phyloP scores from a whole-genome alignment of 2,329 filamentous ascomycete species.

The Fusarium circinatum region DNA sequence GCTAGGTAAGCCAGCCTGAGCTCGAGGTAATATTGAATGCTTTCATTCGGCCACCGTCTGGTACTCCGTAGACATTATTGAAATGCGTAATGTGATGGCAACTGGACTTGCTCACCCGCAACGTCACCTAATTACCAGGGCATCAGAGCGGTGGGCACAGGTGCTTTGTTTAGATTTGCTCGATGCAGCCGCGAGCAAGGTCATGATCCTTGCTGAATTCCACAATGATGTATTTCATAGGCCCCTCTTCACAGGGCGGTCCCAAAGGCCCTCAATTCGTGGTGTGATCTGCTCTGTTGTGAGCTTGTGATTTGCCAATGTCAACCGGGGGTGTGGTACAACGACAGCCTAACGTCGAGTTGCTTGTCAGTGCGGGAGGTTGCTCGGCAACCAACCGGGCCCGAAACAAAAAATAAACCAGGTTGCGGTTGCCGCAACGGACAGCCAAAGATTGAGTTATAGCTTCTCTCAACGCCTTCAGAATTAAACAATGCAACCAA shows the following conservation, averaged over 20 bases:
- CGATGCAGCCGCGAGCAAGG: constrained; percentile 29
- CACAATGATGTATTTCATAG: constrained; percentile 37
- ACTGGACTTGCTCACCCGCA: constrained; percentile 12
- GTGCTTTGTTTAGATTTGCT: constrained; percentile 7
- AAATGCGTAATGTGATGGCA: constrained; percentile 13
- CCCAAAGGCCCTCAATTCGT: constrained; percentile 29
- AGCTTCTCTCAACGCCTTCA: constrained; percentile 28
- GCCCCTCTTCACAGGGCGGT: constrained; percentile 15
- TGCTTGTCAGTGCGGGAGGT: constrained; percentile 27
- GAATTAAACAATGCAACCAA: constrained; percentile 37
- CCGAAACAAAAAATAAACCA: constrained; percentile 45
- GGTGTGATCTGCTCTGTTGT: constrained; percentile 43
- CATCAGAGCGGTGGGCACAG: constrained; percentile 2
- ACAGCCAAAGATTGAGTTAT: constrained; percentile 28
- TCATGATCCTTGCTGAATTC: constrained; percentile 28
- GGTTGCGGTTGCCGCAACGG: constrained; percentile 22
- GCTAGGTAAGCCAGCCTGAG: neutral
- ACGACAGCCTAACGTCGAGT: constrained; percentile 22
- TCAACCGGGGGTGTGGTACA: constrained; percentile 20
- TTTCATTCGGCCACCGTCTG: neutral
- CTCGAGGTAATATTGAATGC: neutral
- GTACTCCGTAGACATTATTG: neutral
- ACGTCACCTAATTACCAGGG: constrained; percentile 17
- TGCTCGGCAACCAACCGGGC: constrained; percentile 39
- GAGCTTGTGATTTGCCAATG: constrained; percentile 35